Base-by-base conservation (phyloP, 805 yeast species). In the Saccharomycopsis fibuligera region DNA sequence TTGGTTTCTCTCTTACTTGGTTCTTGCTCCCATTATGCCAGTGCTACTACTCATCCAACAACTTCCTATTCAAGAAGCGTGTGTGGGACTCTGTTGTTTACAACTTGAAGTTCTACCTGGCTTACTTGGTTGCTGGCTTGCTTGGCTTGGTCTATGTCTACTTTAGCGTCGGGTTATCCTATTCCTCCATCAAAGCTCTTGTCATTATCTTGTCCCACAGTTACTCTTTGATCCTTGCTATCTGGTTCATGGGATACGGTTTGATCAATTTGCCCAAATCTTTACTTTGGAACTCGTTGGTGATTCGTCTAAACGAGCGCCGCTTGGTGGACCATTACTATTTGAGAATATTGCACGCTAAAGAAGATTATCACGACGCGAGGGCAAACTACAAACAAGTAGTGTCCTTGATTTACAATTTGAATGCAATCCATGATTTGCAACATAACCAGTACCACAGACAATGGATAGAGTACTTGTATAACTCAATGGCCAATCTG, bases 161-260 rank as follows among this genome's bases (percentile, higher is more conserved):
- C 21, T 55, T 75, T 39, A 75, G 73, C 22, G 70, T 78, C 10
- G 85, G 84, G 0, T 68, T 81, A 38, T 65, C 75, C 0, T 67
- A 80, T 44, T 66, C 67, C 30, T 78, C 80, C 33, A 64, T 87
- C 56, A 83, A 81, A 60, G 72, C 81, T 27, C 72, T 87, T 64
- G 71, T 83, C 17, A 83, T 87, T 53, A 90, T 93, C 0, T 58
- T 84, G 9, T 78, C 93, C 1, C 93, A 87, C 61, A 79, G 83
- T 19, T 87, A 86, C 61, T 76, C 95, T 0, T 69, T 87, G 59
- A 69, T 82, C 1, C 59, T 87, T 30, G 89, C 91, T 2, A 72
- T 85, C 21, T 86, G 93, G 91, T 66, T 87, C 50, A 79, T 87
- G 85, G 86, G 91, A 2, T 90, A 86, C 62, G 95, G 96, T 0